Evolutionary conservation across 139 green algal species (phyloP), one percentile per base, ranked within the genome.

Genomic region (Chloropicon primus): DNA sequence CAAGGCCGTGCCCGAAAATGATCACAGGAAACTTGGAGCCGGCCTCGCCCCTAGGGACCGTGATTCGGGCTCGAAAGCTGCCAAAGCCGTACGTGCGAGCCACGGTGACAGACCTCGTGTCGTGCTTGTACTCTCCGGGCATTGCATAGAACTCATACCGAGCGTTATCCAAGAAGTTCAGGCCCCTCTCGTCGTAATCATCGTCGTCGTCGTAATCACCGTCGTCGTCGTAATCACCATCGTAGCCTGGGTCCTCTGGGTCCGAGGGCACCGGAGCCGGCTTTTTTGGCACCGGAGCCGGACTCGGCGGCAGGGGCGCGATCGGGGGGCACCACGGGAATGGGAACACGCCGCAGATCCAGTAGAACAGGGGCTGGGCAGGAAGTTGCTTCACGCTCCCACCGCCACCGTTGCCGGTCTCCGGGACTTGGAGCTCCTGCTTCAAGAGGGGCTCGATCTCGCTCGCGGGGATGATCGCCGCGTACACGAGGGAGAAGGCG

Each of bases 131-230:
- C 41, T 5, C 10, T 17, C 41, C 41, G 5, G 41, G 41, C 10
- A 5, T 5, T 5, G 41, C 5, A 17, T 62, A 62, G 10, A 17
- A 62, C 41, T 62, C 41, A n/a, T n/a, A 62, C 41, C 41, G 5
- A 17, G 41, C 41, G 41, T 62, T 62, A 5, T 17, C 17, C 41
- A 62, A 17, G 22, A 78, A 54, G 21, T 26, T 54, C 21, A 84
- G 84, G 26, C 89, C 79, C 87, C 87, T 90, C 0, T 81, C 76
- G n/a, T 80, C 80, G 22, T 83, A 80, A 5, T 83, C 76, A 73
- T 84, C 78, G 28, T 80, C 80, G 54, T 86, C 79, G 10, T 81
- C 41, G 41, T 17, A 5, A 62, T 17, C 41, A 62, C 41, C 82
- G 54, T 82, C 76, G 22, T 83, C 76, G 27, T 83, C 82, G 29